phyloP scores from a whole-genome alignment of 345 rosid species.

The Isatis tinctoria region DNA sequence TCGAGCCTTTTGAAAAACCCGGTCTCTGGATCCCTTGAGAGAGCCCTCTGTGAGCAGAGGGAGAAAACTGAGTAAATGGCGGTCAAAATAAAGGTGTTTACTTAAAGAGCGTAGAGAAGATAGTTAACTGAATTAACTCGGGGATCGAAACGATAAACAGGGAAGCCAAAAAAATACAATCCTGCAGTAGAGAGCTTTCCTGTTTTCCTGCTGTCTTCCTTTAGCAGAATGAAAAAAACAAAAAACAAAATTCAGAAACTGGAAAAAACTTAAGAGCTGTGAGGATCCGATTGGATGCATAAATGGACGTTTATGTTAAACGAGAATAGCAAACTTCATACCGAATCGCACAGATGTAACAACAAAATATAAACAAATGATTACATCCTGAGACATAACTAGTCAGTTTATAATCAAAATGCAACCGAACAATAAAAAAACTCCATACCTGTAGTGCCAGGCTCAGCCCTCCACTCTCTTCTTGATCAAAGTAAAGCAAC shows the following conservation, averaged over 20 bases:
- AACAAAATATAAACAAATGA: neutral
- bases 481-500: conserved; percentile 83
- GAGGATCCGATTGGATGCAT: neutral
- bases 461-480: conserved; percentile 73
- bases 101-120: neutral
- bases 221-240: conserved; percentile 6
- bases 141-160: conserved; percentile 84
- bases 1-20: conserved; percentile 87
- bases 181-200: conserved; percentile 88
- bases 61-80: conserved; percentile 14
- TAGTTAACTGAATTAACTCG: conserved; percentile 60
- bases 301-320: neutral
- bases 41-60: conserved; percentile 48
- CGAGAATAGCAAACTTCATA: no score
- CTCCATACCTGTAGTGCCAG: conserved; percentile 72
- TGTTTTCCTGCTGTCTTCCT: conserved; percentile 86
- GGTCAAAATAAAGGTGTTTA: neutral
- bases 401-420: neutral
- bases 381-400: neutral
- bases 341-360: no score
- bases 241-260: neutral
- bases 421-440: neutral
- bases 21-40: conserved; percentile 83
- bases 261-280: neutral
- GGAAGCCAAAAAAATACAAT: conserved; percentile 87